Evolutionary conservation across 1,284 basidiomycete species (phyloP).

Genomic region (Amylostereum areolatum): DNA sequence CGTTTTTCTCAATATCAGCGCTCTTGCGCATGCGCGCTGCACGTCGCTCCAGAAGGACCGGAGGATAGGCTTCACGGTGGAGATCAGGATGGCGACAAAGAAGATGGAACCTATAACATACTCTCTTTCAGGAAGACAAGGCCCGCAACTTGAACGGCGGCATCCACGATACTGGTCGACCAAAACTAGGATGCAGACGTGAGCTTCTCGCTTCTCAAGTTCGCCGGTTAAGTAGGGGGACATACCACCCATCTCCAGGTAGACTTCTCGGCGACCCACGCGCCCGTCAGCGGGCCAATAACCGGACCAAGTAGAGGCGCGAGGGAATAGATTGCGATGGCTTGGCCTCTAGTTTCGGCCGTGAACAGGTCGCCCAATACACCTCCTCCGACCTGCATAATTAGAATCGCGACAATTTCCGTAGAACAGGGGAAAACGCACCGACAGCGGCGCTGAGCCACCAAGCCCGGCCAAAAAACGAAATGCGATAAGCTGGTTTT

Average conservation of each 20-base stretch:
- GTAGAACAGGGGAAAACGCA: conserved; percentile 19
- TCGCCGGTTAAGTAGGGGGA: not conserved
- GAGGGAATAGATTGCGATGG: conserved; percentile 42
- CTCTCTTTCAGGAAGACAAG: conserved; percentile 42
- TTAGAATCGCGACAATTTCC: not conserved
- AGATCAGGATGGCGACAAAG: conserved; percentile 10
- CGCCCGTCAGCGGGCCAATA: conserved; percentile 33
- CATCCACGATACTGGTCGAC: conserved; percentile 33
- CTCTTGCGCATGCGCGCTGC: conserved; percentile 32
- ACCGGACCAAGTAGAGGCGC: conserved; percentile 39
- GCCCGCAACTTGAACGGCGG: conserved; percentile 30
- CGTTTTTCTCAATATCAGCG: conserved; percentile 26
- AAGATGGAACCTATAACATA: conserved; percentile 21
- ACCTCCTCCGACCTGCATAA: conserved; percentile 34
- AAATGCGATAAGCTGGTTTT: conserved; percentile 54
- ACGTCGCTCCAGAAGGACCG: conserved; percentile 42
- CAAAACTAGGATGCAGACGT: no score
- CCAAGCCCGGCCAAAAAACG: conserved; percentile 61
- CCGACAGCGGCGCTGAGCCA: conserved; percentile 59
- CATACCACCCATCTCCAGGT: conserved; percentile 34
- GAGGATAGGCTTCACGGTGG: conserved; percentile 30
- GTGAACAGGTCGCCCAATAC: conserved; percentile 44
- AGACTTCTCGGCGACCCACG: conserved; percentile 33
- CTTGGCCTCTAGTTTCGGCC: conserved; percentile 39
- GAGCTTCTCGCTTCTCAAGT: not conserved